Base-by-base conservation (phyloP, 1,139 yeast genomes). In the Lodderomyces elongisporus region DNA sequence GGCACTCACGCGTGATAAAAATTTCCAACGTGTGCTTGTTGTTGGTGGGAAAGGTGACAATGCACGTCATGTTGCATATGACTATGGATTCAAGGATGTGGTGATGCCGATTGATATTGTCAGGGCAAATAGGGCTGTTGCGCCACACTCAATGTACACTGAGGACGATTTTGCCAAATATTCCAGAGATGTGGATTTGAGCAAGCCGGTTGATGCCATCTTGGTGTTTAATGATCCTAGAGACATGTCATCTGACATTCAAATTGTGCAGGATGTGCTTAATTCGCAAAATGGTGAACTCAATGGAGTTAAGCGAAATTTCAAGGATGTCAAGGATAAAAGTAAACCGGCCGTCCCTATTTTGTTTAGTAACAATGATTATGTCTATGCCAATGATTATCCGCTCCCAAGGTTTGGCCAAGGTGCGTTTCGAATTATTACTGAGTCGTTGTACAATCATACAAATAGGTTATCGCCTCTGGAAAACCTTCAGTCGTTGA, bases 141-240 rank as follows among this genome's bases (percentile, higher is more conserved):
- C 88, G 59, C 96, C 96, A 3, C 84, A 83, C 51, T 81, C 83
- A 45, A 63, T 74, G 41, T 77, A 60, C 51, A 58, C 73, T 1
- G 38, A 46, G 3, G 64, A 64, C 4, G 79, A 82, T 38, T 48
- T 82, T 10, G 53, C 57, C 12, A 46, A 60, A 17, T 70, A 66
- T 55, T 77, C 82, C 1, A 35, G 51, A 21, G 49, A 49, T 21
- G 40, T 54, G 5, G 57, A 61, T 39, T 38, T 54, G 13, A 27
- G 47, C 4, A 62, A 63, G 33, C 76, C 77, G 10, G 69, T 88
- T 41, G 95, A 87, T 45, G 93, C 93, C 0, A 68, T 91, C 2
- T 61, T 91, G 43, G 89, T 88, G 28, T 88, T 89, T 58, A 87
- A 85, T 54, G 98, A 91, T 56, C 87, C 97, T 2, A 67, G 95